Evolutionary conservation across 768 basidiomycete genomes (phyloP), one percentile per base, ranked within the genome.

Genomic region (Dacryopinax spathularia): DNA sequence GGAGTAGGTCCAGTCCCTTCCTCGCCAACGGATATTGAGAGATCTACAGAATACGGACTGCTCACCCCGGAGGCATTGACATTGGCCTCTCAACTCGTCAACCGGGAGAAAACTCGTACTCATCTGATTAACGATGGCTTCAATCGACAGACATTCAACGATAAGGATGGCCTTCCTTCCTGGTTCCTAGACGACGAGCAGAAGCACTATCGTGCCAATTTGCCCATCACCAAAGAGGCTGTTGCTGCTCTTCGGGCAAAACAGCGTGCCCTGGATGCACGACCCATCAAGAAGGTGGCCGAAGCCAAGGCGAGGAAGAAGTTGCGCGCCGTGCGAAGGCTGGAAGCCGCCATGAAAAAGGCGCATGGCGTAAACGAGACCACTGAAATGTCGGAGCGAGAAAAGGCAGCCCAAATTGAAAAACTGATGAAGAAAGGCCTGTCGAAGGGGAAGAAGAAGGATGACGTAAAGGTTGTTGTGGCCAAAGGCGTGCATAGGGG

Each of bases 181-280:
- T 99, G 96, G 96, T 98, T 99, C 80, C 78, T 98, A 34, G 96
- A 99, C 68, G 96, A 99, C 68, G 96, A 99, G 75, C 75, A 84
- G 15, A 92, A 92, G 69, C 81, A 88, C 72, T 96, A 95, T 81
- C 94, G 91, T 72, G 76, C 89, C 61, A 98, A 98, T 73, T 79
- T 98, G 48, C 96, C 96, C n/a, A 80, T 97, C 63, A 97, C 94
- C 0, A 98, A 95, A 73, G 96, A 98, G 73, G 96, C 96, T 10
- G 79, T 98, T 63, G 80, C 81, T 60, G 85, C 84, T 10, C 79
- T 99, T 33, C 85, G 89, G 33, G 89, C 88, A 22, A 91, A 89
- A 74, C 89, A 94, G 75, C 87, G 95, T 13, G 90, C 92, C 15
- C 78, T 99, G 60, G 93, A 99, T 72, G 92, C 95, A 0, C 84